Evolutionary conservation across 805 yeast genomes (phyloP).

Genomic region (Pichia rugopelliculosa): DNA sequence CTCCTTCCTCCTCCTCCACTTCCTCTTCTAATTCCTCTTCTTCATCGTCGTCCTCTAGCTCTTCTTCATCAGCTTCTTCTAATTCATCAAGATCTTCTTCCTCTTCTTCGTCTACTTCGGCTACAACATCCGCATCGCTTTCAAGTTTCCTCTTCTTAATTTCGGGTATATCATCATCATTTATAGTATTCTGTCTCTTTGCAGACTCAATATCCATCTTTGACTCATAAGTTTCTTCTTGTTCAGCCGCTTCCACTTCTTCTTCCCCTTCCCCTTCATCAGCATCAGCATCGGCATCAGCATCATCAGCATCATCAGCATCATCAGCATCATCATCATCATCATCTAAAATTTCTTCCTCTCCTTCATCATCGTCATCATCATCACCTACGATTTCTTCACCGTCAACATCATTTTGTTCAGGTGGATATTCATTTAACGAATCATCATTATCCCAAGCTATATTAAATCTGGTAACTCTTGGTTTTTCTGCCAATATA

Average conservation of each 20-base stretch:
- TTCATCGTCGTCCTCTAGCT: conserved; percentile 22
- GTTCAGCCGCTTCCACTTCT: conserved; percentile 14
- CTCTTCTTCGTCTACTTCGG: conserved; percentile 37
- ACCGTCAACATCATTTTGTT: conserved; percentile 61
- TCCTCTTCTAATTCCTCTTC: conserved; percentile 20
- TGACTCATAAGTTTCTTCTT: conserved; percentile 33
- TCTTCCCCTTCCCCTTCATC: conserved; percentile 23
- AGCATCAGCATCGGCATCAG: conserved; percentile 33
- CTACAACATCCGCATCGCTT: conserved; percentile 32
- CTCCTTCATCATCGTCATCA: conserved; percentile 41
- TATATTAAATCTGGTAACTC: conserved; percentile 93
- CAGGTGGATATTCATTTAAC: conserved; percentile 70
- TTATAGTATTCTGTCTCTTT: conserved; percentile 35
- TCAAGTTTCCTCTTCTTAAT: conserved; percentile 24
- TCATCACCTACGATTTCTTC: conserved; percentile 49
- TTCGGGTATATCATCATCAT: conserved; percentile 32
- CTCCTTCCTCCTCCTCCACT: conserved; percentile 26
- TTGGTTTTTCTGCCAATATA: conserved; percentile 92
- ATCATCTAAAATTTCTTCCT: conserved; percentile 33
- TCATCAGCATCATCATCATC: conserved; percentile 36
- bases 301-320: conserved; percentile 32
- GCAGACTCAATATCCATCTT: conserved; percentile 34
- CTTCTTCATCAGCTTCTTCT: conserved; percentile 27
- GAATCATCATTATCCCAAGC: conserved; percentile 79
- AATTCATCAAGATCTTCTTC: conserved; percentile 30